phyloP scores from a whole-genome alignment of 495 filamentous ascomycete species.

The Lasiosphaeria hispida region DNA sequence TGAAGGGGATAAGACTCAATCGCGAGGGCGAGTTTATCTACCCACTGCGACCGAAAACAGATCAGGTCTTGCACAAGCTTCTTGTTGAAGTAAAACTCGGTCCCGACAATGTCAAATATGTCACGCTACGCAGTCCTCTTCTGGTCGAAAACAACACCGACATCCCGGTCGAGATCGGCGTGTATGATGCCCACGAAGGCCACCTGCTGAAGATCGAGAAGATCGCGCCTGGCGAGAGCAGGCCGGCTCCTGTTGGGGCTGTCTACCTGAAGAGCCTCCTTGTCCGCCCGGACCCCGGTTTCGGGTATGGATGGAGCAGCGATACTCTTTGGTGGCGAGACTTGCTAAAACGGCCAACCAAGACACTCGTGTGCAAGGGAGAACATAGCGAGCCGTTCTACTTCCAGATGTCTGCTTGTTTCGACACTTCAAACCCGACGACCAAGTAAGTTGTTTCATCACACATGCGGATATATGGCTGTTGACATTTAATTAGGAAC shows the following conservation, averaged over 20 bases:
- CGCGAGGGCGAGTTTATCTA: conserved; percentile 93
- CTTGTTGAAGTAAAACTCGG: conserved; percentile 91
- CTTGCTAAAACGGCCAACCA: conserved; percentile 75
- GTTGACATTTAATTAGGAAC: conserved; percentile 48
- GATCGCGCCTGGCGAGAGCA: conserved; percentile 84
- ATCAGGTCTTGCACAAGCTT: conserved; percentile 79
- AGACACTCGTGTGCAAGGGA: conserved; percentile 80
- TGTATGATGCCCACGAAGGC: conserved; percentile 84
- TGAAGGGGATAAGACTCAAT: conserved; percentile 83
- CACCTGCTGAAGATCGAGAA: conserved; percentile 97
- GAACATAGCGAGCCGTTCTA: conserved; percentile 88
- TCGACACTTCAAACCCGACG: conserved; percentile 74
- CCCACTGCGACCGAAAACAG: conserved; percentile 73
- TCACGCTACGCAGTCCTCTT: conserved; percentile 93
- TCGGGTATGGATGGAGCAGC: conserved; percentile 91
- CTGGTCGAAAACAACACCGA: conserved; percentile 97
- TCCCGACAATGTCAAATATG: conserved; percentile 92
- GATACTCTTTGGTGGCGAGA: conserved; percentile 92
- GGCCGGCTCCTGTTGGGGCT: conserved; percentile 89
- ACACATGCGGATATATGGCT: not conserved
- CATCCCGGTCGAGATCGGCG: conserved; percentile 91
- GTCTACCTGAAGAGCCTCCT: conserved; percentile 86
- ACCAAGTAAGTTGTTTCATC: conserved; percentile 51
- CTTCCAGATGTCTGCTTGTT: conserved; percentile 88
- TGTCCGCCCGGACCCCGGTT: conserved; percentile 92